phyloP scores from a whole-genome alignment of 2,329 filamentous ascomycete species.

The Pestalotiopsis sp. region DNA sequence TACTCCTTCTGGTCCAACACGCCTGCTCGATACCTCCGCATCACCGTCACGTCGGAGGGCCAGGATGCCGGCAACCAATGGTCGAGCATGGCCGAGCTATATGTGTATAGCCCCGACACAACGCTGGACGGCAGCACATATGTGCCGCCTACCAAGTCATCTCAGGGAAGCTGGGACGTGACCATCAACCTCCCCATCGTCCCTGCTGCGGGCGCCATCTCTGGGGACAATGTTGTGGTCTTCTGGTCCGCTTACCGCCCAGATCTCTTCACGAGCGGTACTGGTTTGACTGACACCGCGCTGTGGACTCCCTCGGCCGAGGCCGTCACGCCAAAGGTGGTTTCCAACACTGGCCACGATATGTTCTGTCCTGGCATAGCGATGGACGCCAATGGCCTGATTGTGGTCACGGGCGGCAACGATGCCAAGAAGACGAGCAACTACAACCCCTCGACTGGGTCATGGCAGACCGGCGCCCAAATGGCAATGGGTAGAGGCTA shows the following conservation, averaged over 20 bases:
- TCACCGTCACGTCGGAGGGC: slow-evolving; percentile 31
- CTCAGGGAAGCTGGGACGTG: slow-evolving; percentile 32
- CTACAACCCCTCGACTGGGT: slow-evolving; percentile 39
- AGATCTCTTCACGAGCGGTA: slow-evolving; percentile 18
- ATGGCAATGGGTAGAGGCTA: slow-evolving; percentile 54
- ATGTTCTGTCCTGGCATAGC: slow-evolving; percentile 62
- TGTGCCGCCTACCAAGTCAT: slow-evolving; percentile 18
- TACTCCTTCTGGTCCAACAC: slow-evolving; percentile 33
- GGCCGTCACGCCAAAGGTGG: slow-evolving; percentile 28
- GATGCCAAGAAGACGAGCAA: slow-evolving; percentile 49
- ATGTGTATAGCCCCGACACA: slow-evolving; percentile 27
- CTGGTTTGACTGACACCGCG: slow-evolving; percentile 21
- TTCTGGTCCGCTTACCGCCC: slow-evolving; percentile 26
- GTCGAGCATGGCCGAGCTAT: slow-evolving; percentile 34
- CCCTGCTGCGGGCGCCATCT: slow-evolving; percentile 32
- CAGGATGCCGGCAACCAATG: slow-evolving; percentile 25
- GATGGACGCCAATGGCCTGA: slow-evolving; percentile 46
- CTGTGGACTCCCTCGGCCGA: slow-evolving; percentile 22
- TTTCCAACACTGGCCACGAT: slow-evolving; percentile 48
- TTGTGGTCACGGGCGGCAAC: slow-evolving; percentile 57
- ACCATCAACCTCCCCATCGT: slow-evolving; percentile 39
- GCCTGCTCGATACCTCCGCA: slow-evolving; percentile 30
- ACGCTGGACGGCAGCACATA: slow-evolving; percentile 17
- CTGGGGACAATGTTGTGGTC: slow-evolving; percentile 25
- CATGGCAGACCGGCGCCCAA: slow-evolving; percentile 39